phyloP scores from a whole-genome alignment of 805 yeast genomes.

The Suhomyces tanzawaensis region DNA sequence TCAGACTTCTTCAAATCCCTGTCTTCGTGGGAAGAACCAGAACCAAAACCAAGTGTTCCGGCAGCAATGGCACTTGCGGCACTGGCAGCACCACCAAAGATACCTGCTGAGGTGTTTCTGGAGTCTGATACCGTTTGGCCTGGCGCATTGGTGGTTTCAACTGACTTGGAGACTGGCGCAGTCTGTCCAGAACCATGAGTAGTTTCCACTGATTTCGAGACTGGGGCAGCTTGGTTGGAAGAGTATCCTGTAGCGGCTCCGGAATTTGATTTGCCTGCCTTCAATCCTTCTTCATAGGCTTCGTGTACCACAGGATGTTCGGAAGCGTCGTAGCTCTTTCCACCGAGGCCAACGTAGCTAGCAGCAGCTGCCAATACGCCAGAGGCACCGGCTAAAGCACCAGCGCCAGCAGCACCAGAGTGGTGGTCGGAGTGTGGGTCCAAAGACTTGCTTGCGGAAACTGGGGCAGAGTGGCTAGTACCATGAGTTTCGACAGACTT shows the following conservation, averaged over 20 bases:
- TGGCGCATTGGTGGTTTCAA: neutral
- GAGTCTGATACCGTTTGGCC: neutral
- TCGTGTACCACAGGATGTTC: conserved; percentile 9
- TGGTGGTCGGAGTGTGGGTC: neutral
- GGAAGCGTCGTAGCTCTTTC: conserved; percentile 2
- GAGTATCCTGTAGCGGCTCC: too few relatives aligned
- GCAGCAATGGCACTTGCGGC: conserved; percentile 13
- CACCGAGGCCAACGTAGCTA: conserved; percentile 10
- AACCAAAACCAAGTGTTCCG: conserved; percentile 5
- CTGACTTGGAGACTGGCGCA: neutral
- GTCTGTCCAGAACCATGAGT: neutral
- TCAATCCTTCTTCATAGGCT: conserved; percentile 14
- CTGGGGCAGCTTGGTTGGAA: neutral
- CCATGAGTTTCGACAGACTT: neutral
- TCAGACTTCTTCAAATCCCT: neutral
- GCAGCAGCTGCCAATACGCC: conserved; percentile 16
- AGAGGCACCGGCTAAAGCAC: conserved; percentile 12
- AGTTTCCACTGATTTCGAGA: neutral
- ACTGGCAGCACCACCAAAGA: conserved; percentile 16
- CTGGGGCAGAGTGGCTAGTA: too few relatives aligned
- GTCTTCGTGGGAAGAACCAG: neutral
- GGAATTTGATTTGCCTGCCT: too few relatives aligned
- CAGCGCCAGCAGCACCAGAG: conserved; percentile 7
- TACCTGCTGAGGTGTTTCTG: conserved; percentile 8
- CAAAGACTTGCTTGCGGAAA: too few relatives aligned